phyloP scores from a whole-genome alignment of 306 rosid species.

The Malus domestica region DNA sequence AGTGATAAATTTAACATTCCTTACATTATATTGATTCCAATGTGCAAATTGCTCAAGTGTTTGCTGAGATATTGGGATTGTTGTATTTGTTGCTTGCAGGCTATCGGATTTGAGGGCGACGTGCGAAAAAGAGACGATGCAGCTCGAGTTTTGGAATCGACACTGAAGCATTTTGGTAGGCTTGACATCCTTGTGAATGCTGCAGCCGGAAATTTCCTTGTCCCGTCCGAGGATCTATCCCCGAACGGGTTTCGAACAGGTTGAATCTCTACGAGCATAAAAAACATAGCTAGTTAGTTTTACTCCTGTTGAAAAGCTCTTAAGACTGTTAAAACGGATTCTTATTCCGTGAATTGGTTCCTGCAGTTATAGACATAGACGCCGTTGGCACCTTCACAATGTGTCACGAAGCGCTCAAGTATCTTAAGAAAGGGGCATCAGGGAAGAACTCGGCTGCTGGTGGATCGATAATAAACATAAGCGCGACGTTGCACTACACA shows the following conservation, averaged over 20 bases:
- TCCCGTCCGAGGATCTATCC: conserved; percentile 8
- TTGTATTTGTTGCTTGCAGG: background rate
- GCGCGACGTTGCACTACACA: conserved; percentile 81
- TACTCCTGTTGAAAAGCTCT: background rate
- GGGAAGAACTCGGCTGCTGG: conserved; percentile 59
- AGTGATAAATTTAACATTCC: background rate
- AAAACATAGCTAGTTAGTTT: background rate
- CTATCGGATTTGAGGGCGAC: conserved; percentile 13
- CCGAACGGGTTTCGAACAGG: conserved; percentile 17
- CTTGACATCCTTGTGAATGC: conserved; percentile 18
- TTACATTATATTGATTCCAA: background rate
- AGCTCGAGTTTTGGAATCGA: conserved; percentile 16
- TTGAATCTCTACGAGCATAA: background rate
- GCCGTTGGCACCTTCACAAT: conserved; percentile 95
- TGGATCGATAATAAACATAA: conserved; percentile 63
- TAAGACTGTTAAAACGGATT: background rate
- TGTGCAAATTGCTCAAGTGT: too few species aligned
- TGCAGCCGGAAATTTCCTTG: conserved; percentile 20
- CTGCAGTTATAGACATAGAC: conserved; percentile 84
- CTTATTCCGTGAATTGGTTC: background rate
- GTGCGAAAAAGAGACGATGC: conserved; percentile 20
- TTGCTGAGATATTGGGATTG: background rate
- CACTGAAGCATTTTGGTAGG: conserved; percentile 14
- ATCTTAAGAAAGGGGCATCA: conserved; percentile 81
- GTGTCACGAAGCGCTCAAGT: conserved; percentile 82